Percentiles rank a stretch among this genome's conserved stretches.
phyloP scores from a whole-genome alignment of 169 alveolate genomes.

The Neospora caninum region DNA sequence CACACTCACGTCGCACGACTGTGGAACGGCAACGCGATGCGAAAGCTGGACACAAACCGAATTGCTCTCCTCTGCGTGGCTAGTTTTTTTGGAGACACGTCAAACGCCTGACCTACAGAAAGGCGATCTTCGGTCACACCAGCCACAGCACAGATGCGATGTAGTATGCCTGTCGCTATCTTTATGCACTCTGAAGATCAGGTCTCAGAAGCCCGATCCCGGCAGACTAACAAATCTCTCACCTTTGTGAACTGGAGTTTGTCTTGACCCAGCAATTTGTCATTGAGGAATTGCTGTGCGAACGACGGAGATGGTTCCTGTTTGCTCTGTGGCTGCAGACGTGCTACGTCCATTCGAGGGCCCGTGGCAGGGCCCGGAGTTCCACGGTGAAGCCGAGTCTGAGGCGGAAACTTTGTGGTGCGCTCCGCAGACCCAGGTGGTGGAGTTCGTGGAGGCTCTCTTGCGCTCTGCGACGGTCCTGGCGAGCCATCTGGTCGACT shows the following conservation, averaged over 20 bases:
- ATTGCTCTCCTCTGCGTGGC: no score
- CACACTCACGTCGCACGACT: no score
- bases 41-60: no score
- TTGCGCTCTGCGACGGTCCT: not conserved
- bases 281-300: conserved; percentile 14
- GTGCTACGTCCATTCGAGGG: not conserved
- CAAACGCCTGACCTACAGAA: no score
- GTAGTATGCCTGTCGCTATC: no score
- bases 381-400: not conserved
- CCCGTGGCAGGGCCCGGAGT: not conserved
- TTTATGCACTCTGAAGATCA: no score
- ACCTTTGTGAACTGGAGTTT: conserved; percentile 10
- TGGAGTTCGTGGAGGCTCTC: not conserved
- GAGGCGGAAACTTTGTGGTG: not conserved
- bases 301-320: not conserved
- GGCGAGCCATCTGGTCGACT: not conserved
- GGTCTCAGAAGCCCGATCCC: no score
- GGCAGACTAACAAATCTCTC: not conserved
- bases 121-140: no score
- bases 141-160: no score
- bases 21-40: no score
- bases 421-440: not conserved
- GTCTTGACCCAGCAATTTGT: conserved; percentile 5
- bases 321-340: not conserved
- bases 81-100: no score